Percentiles rank a stretch among this genome's conserved stretches.
phyloP scores from a whole-genome alignment of 768 basidiomycete species.

The Hydnomerulius pinastri region DNA sequence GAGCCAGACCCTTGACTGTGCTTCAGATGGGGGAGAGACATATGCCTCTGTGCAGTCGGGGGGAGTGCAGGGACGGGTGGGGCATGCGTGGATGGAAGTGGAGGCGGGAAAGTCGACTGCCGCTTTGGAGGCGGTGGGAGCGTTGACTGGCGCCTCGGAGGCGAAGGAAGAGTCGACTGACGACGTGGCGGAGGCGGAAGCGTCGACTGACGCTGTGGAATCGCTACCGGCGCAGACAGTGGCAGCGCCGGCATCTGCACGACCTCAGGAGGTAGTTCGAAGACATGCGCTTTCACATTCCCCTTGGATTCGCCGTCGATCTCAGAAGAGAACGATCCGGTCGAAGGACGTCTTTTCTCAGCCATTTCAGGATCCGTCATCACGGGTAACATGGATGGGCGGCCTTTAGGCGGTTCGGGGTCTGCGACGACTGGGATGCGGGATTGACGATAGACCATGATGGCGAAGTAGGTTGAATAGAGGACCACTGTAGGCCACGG shows the following conservation, averaged over 20 bases:
- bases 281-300: neutral
- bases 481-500: slow-evolving; percentile 36
- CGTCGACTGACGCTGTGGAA: too few species aligned
- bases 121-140: neutral
- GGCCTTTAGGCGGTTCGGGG: neutral
- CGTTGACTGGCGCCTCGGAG: neutral
- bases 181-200: too few species aligned
- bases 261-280: neutral
- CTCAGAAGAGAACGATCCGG: slow-evolving; percentile 2
- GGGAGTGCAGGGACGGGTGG: neutral
- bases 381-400: slow-evolving; percentile 17
- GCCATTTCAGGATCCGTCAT: slow-evolving; percentile 22
- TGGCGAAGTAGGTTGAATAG: slow-evolving; percentile 44
- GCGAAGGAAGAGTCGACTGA: slow-evolving; percentile 3
- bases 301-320: slow-evolving; percentile 7
- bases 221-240: slow-evolving; percentile 8
- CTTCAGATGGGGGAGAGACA: slow-evolving; percentile 24
- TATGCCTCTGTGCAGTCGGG: slow-evolving; percentile 12
- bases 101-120: slow-evolving; percentile 5
- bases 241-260: neutral
- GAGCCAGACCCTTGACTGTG: slow-evolving; percentile 3
- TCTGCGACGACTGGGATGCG: slow-evolving; percentile 23
- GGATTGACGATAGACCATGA: slow-evolving; percentile 38
- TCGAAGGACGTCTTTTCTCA: slow-evolving; percentile 1
- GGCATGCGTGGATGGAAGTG: neutral